A percentile compares a stretch with the other conserved stretches of the same genome.
phyloP scores from a whole-genome alignment of 1,284 basidiomycete genomes.

The Apiotrichum porosum region DNA sequence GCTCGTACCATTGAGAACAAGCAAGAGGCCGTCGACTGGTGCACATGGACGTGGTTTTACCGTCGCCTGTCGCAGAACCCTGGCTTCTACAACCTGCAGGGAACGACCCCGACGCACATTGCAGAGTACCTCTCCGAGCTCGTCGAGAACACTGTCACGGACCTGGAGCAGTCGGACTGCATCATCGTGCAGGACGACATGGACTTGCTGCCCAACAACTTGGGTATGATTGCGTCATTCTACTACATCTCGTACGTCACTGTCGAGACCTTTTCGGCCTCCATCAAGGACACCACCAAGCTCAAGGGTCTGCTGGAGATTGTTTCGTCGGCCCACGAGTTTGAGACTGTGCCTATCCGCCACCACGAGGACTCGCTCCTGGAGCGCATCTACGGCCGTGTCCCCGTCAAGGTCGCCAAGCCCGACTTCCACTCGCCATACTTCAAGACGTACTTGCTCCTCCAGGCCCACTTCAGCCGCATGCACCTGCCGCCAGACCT shows the following conservation, averaged over 20 bases:
- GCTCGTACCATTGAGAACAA: constrained; percentile 99
- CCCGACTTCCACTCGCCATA: constrained; percentile 88
- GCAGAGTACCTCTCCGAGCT: constrained; percentile 94
- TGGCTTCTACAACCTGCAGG: constrained; percentile 85
- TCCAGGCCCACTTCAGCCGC: constrained; percentile 95
- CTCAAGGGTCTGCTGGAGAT: constrained; percentile 95
- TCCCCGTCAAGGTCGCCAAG: constrained; percentile 87
- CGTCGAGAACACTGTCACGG: constrained; percentile 86
- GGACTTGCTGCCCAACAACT: constrained; percentile 83
- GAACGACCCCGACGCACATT: constrained; percentile 84
- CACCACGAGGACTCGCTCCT: constrained; percentile 80
- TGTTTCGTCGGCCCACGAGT: constrained; percentile 91
- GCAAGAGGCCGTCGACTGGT: constrained; percentile 83
- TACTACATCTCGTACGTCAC: constrained; percentile 74
- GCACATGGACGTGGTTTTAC: constrained; percentile 63
- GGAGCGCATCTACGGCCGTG: constrained; percentile 88
- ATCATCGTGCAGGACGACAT: constrained; percentile 90
- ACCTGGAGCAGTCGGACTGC: constrained; percentile 90
- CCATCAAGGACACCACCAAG: constrained; percentile 94
- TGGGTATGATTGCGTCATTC: constrained; percentile 87
- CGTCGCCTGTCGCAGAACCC: constrained; percentile 88
- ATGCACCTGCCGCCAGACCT: constrained; percentile 87
- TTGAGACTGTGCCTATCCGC: constrained; percentile 89
- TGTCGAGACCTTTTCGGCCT: constrained; percentile 93
- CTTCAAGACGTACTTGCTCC: constrained; percentile 95